Evolutionary conservation across 2,329 filamentous ascomycete genomes (phyloP), one percentile per base, ranked within the genome.

Genomic region (Myriosclerotinia scirpicola): DNA sequence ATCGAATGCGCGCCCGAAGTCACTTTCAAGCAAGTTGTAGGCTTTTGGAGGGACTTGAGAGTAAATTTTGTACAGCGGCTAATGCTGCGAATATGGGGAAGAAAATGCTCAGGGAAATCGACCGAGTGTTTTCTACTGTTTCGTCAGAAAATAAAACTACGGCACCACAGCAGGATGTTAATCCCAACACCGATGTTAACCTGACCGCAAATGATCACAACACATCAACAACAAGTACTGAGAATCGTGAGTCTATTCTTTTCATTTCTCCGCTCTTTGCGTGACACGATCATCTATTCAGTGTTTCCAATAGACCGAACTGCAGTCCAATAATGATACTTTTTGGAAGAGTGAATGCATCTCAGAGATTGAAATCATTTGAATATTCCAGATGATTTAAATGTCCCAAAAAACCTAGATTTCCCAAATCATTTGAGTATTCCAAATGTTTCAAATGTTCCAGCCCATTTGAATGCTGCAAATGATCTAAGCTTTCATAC

Each of bases 61-160:
- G 83, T 52, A 81, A 82, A n/a, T 89, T 85, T 73, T 85, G 83
- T 79, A 85, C 73, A 7, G 82, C 71, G 81, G 84, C 1, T 80
- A 69, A 67, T 15, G 72, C 68, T 20, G 67, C 72, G n/a, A 70
- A 71, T 15, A 71, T 73, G 67, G 72, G 71, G 0, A 69, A 67
- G 65, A 70, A 71, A 30, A 63, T 71, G 17, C 56, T 73, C 2
- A 70, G 68, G 34, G 72, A 74, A 63, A 73, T 73, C 63, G 71
- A 74, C 36, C 56, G 72, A 58, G 71, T 73, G 2, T 68, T 66
- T 50, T 68, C 68, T 22, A 64, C 68, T 0, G 63, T 72, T 38
- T 65, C 42, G 20, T 40, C 65, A 26, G 58, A 53, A 3, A 56
- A 58, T 44, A 34, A 54, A 48, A n/a, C 42, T 15, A 34, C 42